Percentiles rank a stretch among this genome's conserved stretches.
These are phyloP conservation scores for Lophium mytilinum DNA, from an alignment of 495 filamentous ascomycete genomes.

Conservation along the genomic window DNA sequence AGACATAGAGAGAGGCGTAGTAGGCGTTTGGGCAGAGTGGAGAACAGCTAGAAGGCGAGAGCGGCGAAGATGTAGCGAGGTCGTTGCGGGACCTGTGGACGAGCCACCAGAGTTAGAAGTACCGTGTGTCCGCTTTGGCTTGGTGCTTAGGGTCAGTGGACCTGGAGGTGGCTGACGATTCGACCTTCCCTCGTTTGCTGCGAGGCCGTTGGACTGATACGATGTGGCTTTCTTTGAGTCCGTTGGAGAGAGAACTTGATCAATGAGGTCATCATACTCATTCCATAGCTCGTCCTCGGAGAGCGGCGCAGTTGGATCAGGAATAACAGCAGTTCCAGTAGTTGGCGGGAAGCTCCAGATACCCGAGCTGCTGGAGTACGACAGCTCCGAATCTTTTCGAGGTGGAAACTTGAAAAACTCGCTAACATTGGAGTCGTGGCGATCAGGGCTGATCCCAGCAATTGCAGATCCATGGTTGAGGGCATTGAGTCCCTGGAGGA, in stretches of 20 bases:
- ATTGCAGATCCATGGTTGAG: slow-evolving; percentile 17
- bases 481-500: slow-evolving; percentile 19
- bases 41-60: slow-evolving; percentile 26
- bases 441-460: slow-evolving; percentile 16
- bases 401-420: slow-evolving; percentile 71
- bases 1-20: slow-evolving; percentile 45
- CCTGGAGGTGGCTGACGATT: slow-evolving; percentile 4
- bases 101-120: slow-evolving; percentile 17
- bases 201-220: slow-evolving; percentile 27
- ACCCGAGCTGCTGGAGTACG: slow-evolving; percentile 61
- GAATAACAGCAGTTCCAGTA: slow-evolving; percentile 55
- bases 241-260: slow-evolving; percentile 53
- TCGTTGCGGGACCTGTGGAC: slow-evolving; percentile 6
- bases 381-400: slow-evolving; percentile 59
- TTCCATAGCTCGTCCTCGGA: slow-evolving; percentile 89
- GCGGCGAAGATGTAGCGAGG: slow-evolving; percentile 20
- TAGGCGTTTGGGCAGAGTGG: slow-evolving; percentile 33
- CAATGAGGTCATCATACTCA: slow-evolving; percentile 86
- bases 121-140: slow-evolving; percentile 3
- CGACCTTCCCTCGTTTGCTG: neutral
- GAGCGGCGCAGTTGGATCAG: slow-evolving; percentile 47
- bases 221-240: slow-evolving; percentile 20
- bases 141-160: slow-evolving; percentile 6
- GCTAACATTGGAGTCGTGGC: slow-evolving; percentile 17
- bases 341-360: slow-evolving; percentile 39